Conservation (phyloP, 306 rosid species). For the Inga leiocalycina region DNA sequence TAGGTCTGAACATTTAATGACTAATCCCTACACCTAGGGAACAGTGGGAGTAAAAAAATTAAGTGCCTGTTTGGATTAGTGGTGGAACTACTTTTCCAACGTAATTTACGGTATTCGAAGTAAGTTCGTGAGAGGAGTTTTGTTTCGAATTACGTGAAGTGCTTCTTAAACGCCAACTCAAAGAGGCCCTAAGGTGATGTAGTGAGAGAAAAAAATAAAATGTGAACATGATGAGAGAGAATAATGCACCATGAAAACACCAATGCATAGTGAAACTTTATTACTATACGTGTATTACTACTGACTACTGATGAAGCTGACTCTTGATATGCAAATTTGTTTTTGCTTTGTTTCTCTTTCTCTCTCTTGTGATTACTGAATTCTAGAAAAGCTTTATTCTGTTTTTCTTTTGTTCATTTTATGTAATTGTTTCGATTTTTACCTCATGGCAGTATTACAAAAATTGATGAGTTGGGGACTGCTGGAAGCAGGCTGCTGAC, state of each 20-base stretch:
- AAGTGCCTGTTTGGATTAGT: too few species aligned
- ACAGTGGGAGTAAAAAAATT: too few species aligned
- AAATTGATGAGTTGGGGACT: conserved; percentile 63
- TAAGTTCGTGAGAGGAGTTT: too few species aligned
- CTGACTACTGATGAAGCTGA: not conserved
- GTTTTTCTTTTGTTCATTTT: not conserved
- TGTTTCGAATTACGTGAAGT: too few species aligned
- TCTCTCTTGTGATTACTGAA: not conserved
- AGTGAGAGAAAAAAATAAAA: not conserved
- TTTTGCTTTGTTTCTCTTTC: not conserved
- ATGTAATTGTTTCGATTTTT: not conserved
- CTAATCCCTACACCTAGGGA: not conserved
- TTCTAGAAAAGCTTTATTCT: not conserved
- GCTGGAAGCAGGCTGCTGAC: conserved; percentile 62
- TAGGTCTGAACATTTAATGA: conserved; percentile 8
- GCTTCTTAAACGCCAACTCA: too few species aligned
- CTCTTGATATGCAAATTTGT: not conserved
- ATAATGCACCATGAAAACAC: not conserved
- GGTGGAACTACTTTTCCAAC: too few species aligned
- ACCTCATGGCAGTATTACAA: conserved; percentile 52
- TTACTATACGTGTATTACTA: not conserved
- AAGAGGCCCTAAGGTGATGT: not conserved
- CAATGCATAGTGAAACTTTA: not conserved
- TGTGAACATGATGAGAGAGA: not conserved
- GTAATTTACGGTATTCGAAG: too few species aligned